These are phyloP conservation scores for Haematococcus lacustris DNA, from an alignment of 139 green algal genomes.

Conservation along the genomic window DNA sequence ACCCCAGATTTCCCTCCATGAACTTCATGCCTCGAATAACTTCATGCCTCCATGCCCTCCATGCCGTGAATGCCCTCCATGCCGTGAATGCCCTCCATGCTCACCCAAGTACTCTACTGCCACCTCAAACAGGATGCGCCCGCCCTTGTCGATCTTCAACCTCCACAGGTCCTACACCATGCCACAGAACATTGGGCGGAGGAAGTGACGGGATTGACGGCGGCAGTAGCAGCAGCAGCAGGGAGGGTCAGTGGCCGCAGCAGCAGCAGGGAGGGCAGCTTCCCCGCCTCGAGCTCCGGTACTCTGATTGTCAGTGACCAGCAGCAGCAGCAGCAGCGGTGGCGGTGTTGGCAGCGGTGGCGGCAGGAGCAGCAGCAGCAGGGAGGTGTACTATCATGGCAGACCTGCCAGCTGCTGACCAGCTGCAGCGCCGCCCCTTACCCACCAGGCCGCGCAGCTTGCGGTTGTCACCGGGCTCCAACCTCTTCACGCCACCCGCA, in stretches of 20 bases:
- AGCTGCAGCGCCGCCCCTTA: too few species aligned
- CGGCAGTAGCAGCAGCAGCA: neutral
- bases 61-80: too few species aligned
- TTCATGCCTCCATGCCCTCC: too few species aligned
- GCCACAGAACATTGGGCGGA: too few species aligned
- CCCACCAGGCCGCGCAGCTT: slow-evolving; percentile 3
- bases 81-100: too few species aligned
- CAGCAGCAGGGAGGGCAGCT: neutral
- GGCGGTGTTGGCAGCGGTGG: too few species aligned
- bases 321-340: too few species aligned
- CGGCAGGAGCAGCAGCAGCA: too few species aligned
- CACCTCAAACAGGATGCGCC: slow-evolving; percentile 31
- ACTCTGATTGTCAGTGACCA: too few species aligned
- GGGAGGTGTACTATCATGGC: too few species aligned
- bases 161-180: slow-evolving; percentile 26
- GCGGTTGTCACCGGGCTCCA: slow-evolving; percentile 2
- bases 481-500: slow-evolving; percentile 16
- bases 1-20: too few species aligned
- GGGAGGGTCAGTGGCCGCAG: neutral
- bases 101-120: slow-evolving; percentile 24
- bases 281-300: neutral
- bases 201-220: neutral
- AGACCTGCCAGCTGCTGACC: neutral
- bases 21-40: too few species aligned
- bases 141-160: slow-evolving; percentile 14